Base-by-base conservation (phyloP, 2,329 filamentous ascomycete genomes). In the Drechslerella dactyloides region DNA sequence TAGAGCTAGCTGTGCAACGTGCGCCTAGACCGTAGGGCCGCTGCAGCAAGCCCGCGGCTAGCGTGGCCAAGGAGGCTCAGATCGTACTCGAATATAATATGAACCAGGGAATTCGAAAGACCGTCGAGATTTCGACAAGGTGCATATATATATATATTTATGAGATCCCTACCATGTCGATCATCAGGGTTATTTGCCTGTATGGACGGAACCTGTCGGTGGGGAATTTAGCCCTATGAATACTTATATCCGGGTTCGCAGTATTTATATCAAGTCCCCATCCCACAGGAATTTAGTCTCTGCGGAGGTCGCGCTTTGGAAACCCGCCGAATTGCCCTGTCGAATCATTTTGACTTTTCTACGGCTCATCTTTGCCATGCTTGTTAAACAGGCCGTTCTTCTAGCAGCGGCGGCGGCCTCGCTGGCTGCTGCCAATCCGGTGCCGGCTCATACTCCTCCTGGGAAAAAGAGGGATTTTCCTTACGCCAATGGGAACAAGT, bases 401-500 rank as follows among this genome's bases (percentile, higher is more conserved):
- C 15, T 70, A 37, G 54, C 54, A 37, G 54, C 54, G 54, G 66
- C 66, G n/a, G 59, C 66, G 13, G 66, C 66, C 54, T 70, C 66
- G 15, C 56, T 70, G 44, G 73, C 57, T 30, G 23, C 62, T 50
- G 73, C 75, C 19, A 61, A 66, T 17, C 69, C 73, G 2, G 30
- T 74, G 5, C 68, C 63, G 21, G 70, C 60, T 17, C 46, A 55
- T 13, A 57, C 61, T 23, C 69, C 60, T 24, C 75, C 75, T 6
- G 69, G 75, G 51, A 74, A 56, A 55, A 70, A 61, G 59, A 70
- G 58, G 52, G 65, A 73, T 59, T 82, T 85, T 17, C 83, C 82
- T 1, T 70, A 70, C 27, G 80, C 82, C 0, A 79, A 83, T 1
- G 84, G 82, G 4, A 80, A 78, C 1, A 82, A 82, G 65, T 86